Base-by-base conservation (phyloP, 2,329 filamentous ascomycete species). In the Nemania bipapillata region DNA sequence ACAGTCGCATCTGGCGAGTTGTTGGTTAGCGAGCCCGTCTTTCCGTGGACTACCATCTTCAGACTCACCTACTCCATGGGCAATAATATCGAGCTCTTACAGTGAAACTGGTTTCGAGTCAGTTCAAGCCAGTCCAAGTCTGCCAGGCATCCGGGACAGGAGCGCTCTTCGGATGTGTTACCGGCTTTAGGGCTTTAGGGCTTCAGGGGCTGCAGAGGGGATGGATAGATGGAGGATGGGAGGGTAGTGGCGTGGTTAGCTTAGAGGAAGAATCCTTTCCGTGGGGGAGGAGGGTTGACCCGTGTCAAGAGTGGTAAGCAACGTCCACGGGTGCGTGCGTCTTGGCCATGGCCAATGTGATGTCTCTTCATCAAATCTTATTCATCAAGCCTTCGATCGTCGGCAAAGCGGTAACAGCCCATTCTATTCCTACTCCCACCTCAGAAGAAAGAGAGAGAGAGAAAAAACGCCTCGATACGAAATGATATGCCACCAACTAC, bases 401-500 rank as follows among this genome's bases (percentile, higher is more conserved):
- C n/a, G 2, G 15, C 40, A 40, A 30, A 35, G 40, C 42, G 8
- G 11, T 9, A 1, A 50, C 17, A 4, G 37, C 40, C 4, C 42
- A 28, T 30, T 58, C 35, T 45, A 7, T 2, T 59, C 35, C 28
- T 9, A 2, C 9, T 20, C 24, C 22, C 17, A 45, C 40, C 40
- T 17, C 30, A 17, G 28, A n/a, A n/a, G n/a, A n/a, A n/a, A n/a
- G n/a, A n/a, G 8, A 37, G 17, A 32, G 53, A 20, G 24, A 26
- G 12, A 30, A 45, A 47, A 47, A 52, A 64, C 24, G 56, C 57
- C 66, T 66, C 17, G 56, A 40, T n/a, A 45, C 32, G 24, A 42
- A 22, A 37, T 59, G 47, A 59, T 37, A 35, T 47, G 37, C 45
- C 58, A 47, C 40, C 28, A 32, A 20, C 54, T 37, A 32, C 54